Base-by-base conservation (phyloP, 371 early-diverging fungal genomes). In the Mortierella sp. region DNA sequence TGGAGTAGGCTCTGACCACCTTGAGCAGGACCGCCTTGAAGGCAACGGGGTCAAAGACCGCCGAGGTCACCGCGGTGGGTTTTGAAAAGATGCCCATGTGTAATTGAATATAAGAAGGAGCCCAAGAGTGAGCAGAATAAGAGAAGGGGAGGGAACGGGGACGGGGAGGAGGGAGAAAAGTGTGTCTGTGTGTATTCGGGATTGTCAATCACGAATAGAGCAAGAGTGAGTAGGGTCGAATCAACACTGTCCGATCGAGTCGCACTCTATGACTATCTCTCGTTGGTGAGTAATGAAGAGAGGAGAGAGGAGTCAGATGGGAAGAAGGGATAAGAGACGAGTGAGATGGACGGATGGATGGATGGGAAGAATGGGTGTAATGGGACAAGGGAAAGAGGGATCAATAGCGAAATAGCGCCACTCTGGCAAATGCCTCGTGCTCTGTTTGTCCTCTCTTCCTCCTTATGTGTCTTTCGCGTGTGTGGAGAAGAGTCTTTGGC, bases 81-180 rank as follows among this genome's bases (percentile, higher is more conserved):
- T 76, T 76, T 60, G 76, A 76, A 57, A 76, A 76, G 76, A 76
- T 70, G 21, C 76, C 70, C 76, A 76, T 76, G 37, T n/a, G 37
- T 21, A 44, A 15, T 23, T 5, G 24, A 32, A 34, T 23, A 6
- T 46, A 12, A 37, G 24, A 49, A 2, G 30, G 32, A n/a, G 30
- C 21, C 6, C 14, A 46, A 27, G 27, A 17, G 32, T n/a, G 27
- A 32, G 51, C 17, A 27, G 27, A 15, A 34, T 26, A 19, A 19
- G 23, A 21, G 19, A 9, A n/a, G 32, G 31, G 24, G 46, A 12
- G 30, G 31, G 12, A 43, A 12, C 23, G 55, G 43, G 9, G 24
- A 39, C 4, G 5, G 23, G 41, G 4, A 17, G 19, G 27, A 44
- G 21, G n/a, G 23, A 27, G 7, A 19, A 37, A 11, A 50, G 52